Evolutionary conservation across 352 stramenopile species (phyloP), one percentile per base, ranked within the genome.

Genomic region (Phytophthora meadii): DNA sequence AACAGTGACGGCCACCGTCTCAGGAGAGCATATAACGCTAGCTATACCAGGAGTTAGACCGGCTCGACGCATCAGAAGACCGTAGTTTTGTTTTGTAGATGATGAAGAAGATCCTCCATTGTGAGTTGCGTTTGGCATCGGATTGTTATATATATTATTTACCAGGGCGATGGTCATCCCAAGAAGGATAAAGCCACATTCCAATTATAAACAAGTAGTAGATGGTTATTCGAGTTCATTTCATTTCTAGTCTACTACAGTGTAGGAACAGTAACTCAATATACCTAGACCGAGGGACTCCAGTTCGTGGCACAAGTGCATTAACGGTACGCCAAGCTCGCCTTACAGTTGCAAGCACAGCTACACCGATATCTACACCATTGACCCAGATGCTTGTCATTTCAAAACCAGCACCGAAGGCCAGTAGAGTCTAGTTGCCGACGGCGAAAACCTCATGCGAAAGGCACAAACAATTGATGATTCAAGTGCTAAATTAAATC

Each of bases 21-120:
- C 53, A 8, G 59, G 58, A 2, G 72, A 72, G 32, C 89, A 81
- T 4, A 79, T 63, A 11, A 88, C 68, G 14, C 73, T 85, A 11
- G 56, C 59, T 22, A 75, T 61, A 12, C 70, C 66, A 5, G 66
- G 54, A 51, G 61, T 42, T 11, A 74, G 30, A 25, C 61, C 61
- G 11, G 66, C 54, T 11, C 66, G 60, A 41, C 66, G 66, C 9
- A 60, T 32, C 19, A 72, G 19, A 32, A 46, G 30, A 3, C 46
- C 46, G 42, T 68, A 58, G 24, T 68, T 63, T 15, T 17, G 47
- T 42, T 47, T 65, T 30, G 49, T 54, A 6, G 53, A 32, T 11
- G 40, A 4, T 28, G 53, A 9, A 22, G 25, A 27, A 2, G 17
- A 27, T 36, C 24, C 44, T 0, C 11, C 51, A 55, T 52, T 39